Conservation (phyloP, 176 grass and related monocot genomes). For the Zizania latifolia region DNA sequence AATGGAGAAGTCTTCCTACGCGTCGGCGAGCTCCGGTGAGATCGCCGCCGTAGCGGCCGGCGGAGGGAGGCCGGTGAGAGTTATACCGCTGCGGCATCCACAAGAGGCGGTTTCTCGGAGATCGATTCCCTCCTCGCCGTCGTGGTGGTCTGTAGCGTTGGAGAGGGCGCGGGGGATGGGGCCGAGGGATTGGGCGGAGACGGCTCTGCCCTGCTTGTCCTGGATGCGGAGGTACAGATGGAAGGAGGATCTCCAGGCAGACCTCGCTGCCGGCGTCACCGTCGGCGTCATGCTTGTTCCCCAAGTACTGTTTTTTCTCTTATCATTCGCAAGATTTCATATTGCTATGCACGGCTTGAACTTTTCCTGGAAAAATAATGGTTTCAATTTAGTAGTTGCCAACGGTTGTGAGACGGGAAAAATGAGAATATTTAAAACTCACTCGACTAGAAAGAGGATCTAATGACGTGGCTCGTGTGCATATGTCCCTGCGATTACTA, state of each 20-base stretch:
- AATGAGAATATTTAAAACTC: not conserved
- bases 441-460: not conserved
- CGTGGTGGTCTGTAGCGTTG: slow-evolving; percentile 15
- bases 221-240: slow-evolving; percentile 78
- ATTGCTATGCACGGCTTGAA: not conserved
- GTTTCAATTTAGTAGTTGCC: not conserved
- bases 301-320: slow-evolving; percentile 38
- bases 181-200: slow-evolving; percentile 52
- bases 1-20: slow-evolving; percentile 45
- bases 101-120: not conserved
- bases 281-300: slow-evolving; percentile 98
- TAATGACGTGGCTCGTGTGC: not conserved
- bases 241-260: slow-evolving; percentile 65
- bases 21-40: slow-evolving; percentile 49
- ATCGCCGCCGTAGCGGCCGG: slow-evolving; percentile 9
- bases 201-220: slow-evolving; percentile 47
- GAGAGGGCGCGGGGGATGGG: slow-evolving; percentile 50
- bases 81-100: slow-evolving; percentile 74
- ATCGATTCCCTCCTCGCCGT: not conserved
- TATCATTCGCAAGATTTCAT: slow-evolving; percentile 4
- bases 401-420: not conserved
- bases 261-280: slow-evolving; percentile 82
- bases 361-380: not conserved
- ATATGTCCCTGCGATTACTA: not conserved
- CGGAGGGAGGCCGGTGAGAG: slow-evolving; percentile 44